Evolutionary conservation across 768 basidiomycete genomes (phyloP).

Genomic region (Lactarius evosmus): DNA sequence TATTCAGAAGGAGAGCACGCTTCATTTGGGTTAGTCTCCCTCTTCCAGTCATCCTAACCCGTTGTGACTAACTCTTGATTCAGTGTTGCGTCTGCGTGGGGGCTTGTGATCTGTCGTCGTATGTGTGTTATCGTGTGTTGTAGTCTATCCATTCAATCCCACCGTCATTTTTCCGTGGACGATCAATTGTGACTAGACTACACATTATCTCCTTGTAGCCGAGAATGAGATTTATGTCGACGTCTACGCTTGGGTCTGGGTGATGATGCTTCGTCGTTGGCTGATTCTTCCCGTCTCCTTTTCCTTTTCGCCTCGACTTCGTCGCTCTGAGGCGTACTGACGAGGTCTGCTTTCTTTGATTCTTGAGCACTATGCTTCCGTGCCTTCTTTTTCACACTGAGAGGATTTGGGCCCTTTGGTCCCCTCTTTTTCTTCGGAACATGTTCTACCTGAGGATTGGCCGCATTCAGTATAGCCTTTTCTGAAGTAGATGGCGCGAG

Average conservation of each 20-base stretch:
- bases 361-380: slow-evolving; percentile 33
- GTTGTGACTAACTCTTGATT: slow-evolving; percentile 13
- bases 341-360: slow-evolving; percentile 18
- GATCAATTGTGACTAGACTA: not conserved
- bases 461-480: slow-evolving; percentile 40
- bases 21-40: slow-evolving; percentile 46
- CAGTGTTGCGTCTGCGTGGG: slow-evolving; percentile 65
- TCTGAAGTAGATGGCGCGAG: slow-evolving; percentile 53
- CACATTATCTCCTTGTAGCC: not conserved
- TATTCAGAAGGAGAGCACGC: slow-evolving; percentile 78
- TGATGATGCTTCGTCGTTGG: slow-evolving; percentile 20
- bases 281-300: slow-evolving; percentile 32
- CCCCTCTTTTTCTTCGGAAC: slow-evolving; percentile 58
- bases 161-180: not conserved
- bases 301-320: slow-evolving; percentile 31
- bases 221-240: slow-evolving; percentile 25
- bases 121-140: slow-evolving; percentile 6
- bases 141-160: not conserved
- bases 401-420: slow-evolving; percentile 86
- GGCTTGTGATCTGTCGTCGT: slow-evolving; percentile 46
- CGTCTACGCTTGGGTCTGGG: slow-evolving; percentile 32
- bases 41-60: not conserved
- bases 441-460: slow-evolving; percentile 36
- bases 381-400: slow-evolving; percentile 84
- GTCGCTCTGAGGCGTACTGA: slow-evolving; percentile 19